Evolutionary conservation across 441 rosid species (phyloP), one percentile per base, ranked within the genome.

Genomic region (Oxalis stricta): DNA sequence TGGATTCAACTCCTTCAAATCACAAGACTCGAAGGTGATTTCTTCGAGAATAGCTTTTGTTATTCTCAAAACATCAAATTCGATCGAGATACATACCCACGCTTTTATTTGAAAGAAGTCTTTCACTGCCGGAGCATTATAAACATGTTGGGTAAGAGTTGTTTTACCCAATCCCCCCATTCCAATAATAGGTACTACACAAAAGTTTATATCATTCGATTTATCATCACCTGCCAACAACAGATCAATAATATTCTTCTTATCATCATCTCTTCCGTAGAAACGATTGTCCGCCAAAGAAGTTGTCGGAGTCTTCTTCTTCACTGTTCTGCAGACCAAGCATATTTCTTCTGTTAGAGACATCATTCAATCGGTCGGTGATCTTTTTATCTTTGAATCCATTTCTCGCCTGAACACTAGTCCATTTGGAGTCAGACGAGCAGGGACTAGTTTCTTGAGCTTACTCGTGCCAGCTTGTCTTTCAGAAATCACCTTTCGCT

Each of bases 101-200:
- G 5, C 41, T 9, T 9, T 16, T 0, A 1, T 12, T 12, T 16
- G 6, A 32, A 46, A 46, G 23, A 3, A 7, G 7, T 34, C 21
- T 5, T 46, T 11, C 26, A 13, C 11, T 2, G 8, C 4, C 9
- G 3, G 14, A 9, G 29, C 28, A 33, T 45, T 45, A 9, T 5
- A 12, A 22, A 45, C 38, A 11, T 9, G 6, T 8, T 45, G 10
- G 6, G 49, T 38, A 13, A 44, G 21, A 11, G 48, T 44, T 15
- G 48, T 44, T 17, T 44, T 44, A 11, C 48, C 48, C 0, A 45
- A 14, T 17, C 45, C 54, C 2, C 5, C 22, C 46, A 33, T 32
- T 38, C 23, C 48, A 0, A 24, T 26, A 10, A 47, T 24, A 3
- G 24, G 5, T 14, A 47, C 18, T 9, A 17, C 34, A 15, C 33